Evolutionary conservation across 1,284 basidiomycete genomes (phyloP).

Genomic region (Pseudozyma tsukubaensis): DNA sequence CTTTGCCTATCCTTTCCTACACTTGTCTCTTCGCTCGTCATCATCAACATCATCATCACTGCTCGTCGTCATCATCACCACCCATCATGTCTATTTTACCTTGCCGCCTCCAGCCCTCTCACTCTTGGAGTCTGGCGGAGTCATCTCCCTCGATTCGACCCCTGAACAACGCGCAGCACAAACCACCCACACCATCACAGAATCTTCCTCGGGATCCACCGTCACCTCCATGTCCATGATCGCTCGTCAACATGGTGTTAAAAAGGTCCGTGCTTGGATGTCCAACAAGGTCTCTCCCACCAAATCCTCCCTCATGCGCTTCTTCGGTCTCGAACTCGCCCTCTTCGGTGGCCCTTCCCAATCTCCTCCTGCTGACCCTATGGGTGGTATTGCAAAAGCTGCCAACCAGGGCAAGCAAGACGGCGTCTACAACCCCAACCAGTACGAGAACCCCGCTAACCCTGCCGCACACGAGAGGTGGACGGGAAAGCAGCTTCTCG

Average conservation of each 20-base stretch:
- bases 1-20: background rate
- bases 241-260: constrained; percentile 42
- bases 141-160: constrained; percentile 36
- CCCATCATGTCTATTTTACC: background rate
- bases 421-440: constrained; percentile 44
- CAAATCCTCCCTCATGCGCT: constrained; percentile 48
- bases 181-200: constrained; percentile 31
- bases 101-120: constrained; percentile 16
- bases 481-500: constrained; percentile 47
- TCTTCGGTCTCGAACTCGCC: constrained; percentile 51
- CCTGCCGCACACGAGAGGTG: constrained; percentile 39
- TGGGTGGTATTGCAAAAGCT: constrained; percentile 49
- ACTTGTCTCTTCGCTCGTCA: background rate
- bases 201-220: constrained; percentile 51
- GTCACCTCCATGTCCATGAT: constrained; percentile 53
- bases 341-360: constrained; percentile 56
- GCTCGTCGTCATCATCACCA: background rate
- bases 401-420: constrained; percentile 24
- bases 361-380: constrained; percentile 35
- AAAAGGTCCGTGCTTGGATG: constrained; percentile 40
- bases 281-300: constrained; percentile 51
- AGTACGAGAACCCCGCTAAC: constrained; percentile 49
- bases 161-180: constrained; percentile 17
- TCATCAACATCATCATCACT: constrained; percentile 3
- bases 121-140: constrained; percentile 35